A percentile compares a stretch with the other conserved stretches of the same genome.
phyloP scores from a whole-genome alignment of 139 green algal species.

The Chlamydomonas sphaeroides region DNA sequence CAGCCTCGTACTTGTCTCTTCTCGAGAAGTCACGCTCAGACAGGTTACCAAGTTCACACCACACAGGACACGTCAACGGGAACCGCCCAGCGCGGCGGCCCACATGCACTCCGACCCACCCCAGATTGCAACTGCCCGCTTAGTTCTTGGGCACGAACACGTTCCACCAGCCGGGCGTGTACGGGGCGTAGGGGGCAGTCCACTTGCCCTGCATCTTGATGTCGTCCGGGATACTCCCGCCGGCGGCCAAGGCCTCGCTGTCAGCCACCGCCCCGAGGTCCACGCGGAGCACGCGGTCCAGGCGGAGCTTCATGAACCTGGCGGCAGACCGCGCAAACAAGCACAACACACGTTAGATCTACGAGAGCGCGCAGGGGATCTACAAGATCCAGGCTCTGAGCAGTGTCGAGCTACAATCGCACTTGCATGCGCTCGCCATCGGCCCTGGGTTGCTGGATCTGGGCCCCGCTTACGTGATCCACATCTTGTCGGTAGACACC shows the following conservation, averaged over 20 bases:
- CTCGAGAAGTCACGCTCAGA: too few species aligned
- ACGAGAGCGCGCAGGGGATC: background rate
- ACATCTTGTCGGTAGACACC: constrained; percentile 87
- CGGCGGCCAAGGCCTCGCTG: constrained; percentile 68
- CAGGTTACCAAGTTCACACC: too few species aligned
- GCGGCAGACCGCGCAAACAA: background rate
- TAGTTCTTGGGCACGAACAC: constrained; percentile 65
- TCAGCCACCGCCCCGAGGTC: constrained; percentile 67
- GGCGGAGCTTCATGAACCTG: constrained; percentile 94
- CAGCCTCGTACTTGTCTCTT: too few species aligned
- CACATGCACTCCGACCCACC: too few species aligned
- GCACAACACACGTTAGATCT: background rate
- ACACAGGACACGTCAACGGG: too few species aligned
- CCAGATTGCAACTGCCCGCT: too few species aligned
- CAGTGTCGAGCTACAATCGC: background rate
- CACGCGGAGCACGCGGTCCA: constrained; percentile 88
- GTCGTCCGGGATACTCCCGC: constrained; percentile 72
- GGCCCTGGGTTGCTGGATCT: background rate
- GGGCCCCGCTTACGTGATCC: constrained; percentile 80
- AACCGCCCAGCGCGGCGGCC: too few species aligned
- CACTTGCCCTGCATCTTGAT: constrained; percentile 76
- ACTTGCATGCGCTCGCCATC: background rate
- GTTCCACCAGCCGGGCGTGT: constrained; percentile 74
- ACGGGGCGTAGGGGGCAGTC: constrained; percentile 88
- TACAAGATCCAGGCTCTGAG: background rate